phyloP scores from a whole-genome alignment of 1,284 basidiomycete species.

The Neolentinus lepideus region DNA sequence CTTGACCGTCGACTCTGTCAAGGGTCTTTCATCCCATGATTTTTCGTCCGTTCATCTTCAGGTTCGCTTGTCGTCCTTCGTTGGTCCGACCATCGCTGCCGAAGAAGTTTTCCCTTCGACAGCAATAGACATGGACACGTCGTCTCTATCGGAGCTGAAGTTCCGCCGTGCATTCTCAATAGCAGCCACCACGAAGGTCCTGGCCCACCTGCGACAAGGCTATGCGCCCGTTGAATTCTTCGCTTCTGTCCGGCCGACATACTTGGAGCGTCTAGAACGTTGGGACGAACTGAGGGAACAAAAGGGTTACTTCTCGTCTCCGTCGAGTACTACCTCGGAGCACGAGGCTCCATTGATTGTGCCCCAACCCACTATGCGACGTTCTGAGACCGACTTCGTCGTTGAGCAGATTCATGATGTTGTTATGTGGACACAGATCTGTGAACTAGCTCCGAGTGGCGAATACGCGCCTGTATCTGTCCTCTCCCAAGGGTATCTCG shows the following conservation, averaged over 20 bases:
- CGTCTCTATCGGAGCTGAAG: slow-evolving; percentile 69
- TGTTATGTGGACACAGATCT: slow-evolving; percentile 79
- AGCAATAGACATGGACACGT: slow-evolving; percentile 66
- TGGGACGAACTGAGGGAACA: slow-evolving; percentile 88
- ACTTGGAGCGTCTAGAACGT: slow-evolving; percentile 81
- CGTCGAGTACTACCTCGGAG: slow-evolving; percentile 12
- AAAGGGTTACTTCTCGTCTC: slow-evolving; percentile 25
- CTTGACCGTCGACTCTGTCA: slow-evolving; percentile 78
- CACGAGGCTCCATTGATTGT: slow-evolving; percentile 16
- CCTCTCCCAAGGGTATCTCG: slow-evolving; percentile 67
- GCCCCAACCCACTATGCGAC: slow-evolving; percentile 68
- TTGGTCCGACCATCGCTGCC: slow-evolving; percentile 58
- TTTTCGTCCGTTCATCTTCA: slow-evolving; percentile 82
- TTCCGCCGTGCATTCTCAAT: slow-evolving; percentile 79
- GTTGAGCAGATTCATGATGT: slow-evolving; percentile 86
- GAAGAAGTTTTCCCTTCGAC: slow-evolving; percentile 82
- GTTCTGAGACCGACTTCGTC: slow-evolving; percentile 91
- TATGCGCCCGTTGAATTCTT: slow-evolving; percentile 89
- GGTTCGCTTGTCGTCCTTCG: slow-evolving; percentile 74
- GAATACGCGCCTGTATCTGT: slow-evolving; percentile 84
- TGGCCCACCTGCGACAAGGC: slow-evolving; percentile 64
- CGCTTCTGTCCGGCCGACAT: slow-evolving; percentile 71
- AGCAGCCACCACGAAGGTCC: slow-evolving; percentile 65
- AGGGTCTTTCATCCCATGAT: slow-evolving; percentile 82
- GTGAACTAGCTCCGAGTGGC: slow-evolving; percentile 82